These are phyloP conservation scores for Periconia digitata DNA, from an alignment of 2,329 filamentous ascomycete genomes.

Conservation along the genomic window DNA sequence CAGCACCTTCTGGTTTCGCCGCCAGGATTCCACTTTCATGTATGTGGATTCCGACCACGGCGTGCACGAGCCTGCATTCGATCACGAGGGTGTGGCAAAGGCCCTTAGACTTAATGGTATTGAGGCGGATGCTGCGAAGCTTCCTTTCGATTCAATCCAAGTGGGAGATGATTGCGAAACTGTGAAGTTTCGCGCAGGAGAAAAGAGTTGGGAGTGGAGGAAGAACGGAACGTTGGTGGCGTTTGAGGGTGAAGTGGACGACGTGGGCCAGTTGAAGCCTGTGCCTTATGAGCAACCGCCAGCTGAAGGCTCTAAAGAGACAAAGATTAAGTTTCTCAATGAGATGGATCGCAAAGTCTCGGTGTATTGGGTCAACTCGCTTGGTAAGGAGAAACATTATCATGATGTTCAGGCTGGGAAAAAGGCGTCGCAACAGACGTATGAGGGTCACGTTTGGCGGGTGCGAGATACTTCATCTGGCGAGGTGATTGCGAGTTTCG, in stretches of 20 bases:
- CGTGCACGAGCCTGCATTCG: conserved; percentile 14
- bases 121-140: conserved; percentile 11
- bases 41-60: conserved; percentile 13
- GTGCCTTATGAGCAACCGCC: conserved; percentile 5
- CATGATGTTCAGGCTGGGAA: conserved; percentile 10
- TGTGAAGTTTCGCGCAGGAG: conserved; percentile 17
- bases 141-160: conserved; percentile 19
- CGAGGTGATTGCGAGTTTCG: conserved; percentile 12
- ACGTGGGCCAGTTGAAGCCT: conserved; percentile 4
- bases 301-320: conserved; percentile 2
- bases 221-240: conserved; percentile 7
- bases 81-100: conserved; percentile 15
- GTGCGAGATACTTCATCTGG: conserved; percentile 5
- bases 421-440: conserved; percentile 7
- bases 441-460: conserved; percentile 18
- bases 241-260: conserved; percentile 9
- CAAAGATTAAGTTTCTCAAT: conserved; percentile 11
- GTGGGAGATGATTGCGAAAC: conserved; percentile 2
- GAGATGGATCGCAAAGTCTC: conserved; percentile 2
- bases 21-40: conserved; percentile 9
- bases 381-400: conserved; percentile 10
- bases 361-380: conserved; percentile 15
- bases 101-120: conserved; percentile 11
- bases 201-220: conserved; percentile 17
- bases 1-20: conserved; percentile 15